Percentiles rank a stretch among this genome's conserved stretches.
Conservation (phyloP, 2,329 filamentous ascomycete species). For the Phyllosticta paracitricarpa region DNA sequence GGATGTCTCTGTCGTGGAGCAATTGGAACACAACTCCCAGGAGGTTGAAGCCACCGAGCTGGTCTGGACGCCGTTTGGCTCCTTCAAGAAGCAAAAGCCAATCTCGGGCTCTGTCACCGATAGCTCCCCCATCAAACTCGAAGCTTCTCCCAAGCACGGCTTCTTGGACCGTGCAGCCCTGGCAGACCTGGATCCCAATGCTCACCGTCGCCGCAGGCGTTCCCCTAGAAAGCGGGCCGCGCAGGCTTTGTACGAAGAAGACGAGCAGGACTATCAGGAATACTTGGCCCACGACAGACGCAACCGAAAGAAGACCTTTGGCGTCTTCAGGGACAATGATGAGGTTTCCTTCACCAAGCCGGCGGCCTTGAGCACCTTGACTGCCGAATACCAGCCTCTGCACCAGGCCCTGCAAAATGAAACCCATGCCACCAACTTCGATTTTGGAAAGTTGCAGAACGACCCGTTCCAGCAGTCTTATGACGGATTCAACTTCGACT, state of each 20-base stretch:
- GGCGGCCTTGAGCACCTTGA: slow-evolving; percentile 24
- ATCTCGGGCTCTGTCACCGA: slow-evolving; percentile 37
- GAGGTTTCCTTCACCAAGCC: slow-evolving; percentile 22
- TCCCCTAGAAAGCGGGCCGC: slow-evolving; percentile 1
- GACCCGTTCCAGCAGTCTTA: slow-evolving; percentile 16
- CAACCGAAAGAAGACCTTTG: slow-evolving; percentile 28
- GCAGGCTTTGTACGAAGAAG: slow-evolving; percentile 13
- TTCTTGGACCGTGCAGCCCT: slow-evolving; percentile 20
- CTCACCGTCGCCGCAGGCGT: slow-evolving; percentile 12
- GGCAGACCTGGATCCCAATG: slow-evolving; percentile 23
- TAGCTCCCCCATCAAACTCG: slow-evolving; percentile 23
- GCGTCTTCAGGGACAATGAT: slow-evolving; percentile 34
- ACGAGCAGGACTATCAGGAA: slow-evolving; percentile 22
- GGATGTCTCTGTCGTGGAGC: slow-evolving; percentile 56
- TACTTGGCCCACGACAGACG: slow-evolving; percentile 21
- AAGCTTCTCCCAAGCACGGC: slow-evolving; percentile 20
- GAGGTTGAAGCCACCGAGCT: slow-evolving; percentile 55
- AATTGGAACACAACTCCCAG: slow-evolving; percentile 55
- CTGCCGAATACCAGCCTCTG: slow-evolving; percentile 17
- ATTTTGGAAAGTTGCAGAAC: slow-evolving; percentile 18
- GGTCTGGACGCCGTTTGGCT: slow-evolving; percentile 44
- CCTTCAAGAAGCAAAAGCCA: slow-evolving; percentile 31
- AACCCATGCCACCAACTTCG: neutral
- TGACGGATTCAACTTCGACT: neutral
- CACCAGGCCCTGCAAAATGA: neutral